A percentile compares a stretch with the other conserved stretches of the same genome.
phyloP scores from a whole-genome alignment of 768 basidiomycete genomes.

The Lentinula sp. region DNA sequence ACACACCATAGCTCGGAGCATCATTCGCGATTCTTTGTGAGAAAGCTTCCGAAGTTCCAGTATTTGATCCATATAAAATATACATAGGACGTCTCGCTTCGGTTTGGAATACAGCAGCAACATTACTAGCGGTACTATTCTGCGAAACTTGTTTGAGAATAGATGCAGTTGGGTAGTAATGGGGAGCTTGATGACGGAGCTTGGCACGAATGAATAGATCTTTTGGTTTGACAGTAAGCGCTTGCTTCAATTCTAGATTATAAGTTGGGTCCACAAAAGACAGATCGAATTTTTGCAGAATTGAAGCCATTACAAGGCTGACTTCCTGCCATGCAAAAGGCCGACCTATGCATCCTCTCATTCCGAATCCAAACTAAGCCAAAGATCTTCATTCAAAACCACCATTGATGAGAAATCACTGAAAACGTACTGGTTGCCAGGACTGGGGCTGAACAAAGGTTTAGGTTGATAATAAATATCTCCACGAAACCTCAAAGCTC shows the following conservation, averaged over 20 bases:
- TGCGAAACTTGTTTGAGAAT: slow-evolving; percentile 10
- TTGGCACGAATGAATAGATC: slow-evolving; percentile 33
- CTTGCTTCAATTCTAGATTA: slow-evolving; percentile 36
- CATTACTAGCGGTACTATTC: background rate
- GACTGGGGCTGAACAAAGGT: slow-evolving; percentile 26
- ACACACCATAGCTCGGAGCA: slow-evolving; percentile 29
- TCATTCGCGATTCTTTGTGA: slow-evolving; percentile 37
- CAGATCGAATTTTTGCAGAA: slow-evolving; percentile 43
- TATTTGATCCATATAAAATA: slow-evolving; percentile 41
- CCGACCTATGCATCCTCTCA: slow-evolving; percentile 27
- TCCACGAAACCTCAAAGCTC: slow-evolving; percentile 10
- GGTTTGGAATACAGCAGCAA: background rate
- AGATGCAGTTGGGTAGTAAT: slow-evolving; percentile 11
- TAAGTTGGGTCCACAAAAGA: slow-evolving; percentile 36
- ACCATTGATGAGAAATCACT: no score
- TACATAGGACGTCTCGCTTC: slow-evolving; percentile 23
- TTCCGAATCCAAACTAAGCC: slow-evolving; percentile 15
- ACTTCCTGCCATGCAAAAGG: slow-evolving; percentile 46
- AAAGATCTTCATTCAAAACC: slow-evolving; percentile 12
- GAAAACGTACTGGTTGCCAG: slow-evolving; percentile 32
- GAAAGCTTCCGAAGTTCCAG: slow-evolving; percentile 43
- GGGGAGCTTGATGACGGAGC: slow-evolving; percentile 20
- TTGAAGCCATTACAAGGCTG: slow-evolving; percentile 29
- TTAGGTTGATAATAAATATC: background rate
- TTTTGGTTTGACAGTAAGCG: slow-evolving; percentile 40